Evolutionary conservation across 352 stramenopile genomes (phyloP).

Genomic region (Phytophthora quininea): DNA sequence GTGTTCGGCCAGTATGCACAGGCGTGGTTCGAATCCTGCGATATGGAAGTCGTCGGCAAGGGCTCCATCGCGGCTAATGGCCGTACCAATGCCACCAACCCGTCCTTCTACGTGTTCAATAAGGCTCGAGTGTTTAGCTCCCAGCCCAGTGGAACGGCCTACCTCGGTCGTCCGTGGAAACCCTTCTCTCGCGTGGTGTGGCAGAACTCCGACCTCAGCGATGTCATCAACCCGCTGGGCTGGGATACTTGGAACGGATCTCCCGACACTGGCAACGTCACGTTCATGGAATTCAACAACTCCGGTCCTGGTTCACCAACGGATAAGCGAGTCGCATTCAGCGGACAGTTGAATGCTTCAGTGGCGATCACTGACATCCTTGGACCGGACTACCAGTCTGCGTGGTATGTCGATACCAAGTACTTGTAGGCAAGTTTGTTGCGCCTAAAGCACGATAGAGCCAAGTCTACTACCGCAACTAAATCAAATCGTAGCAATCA

Average conservation of each 20-base stretch:
- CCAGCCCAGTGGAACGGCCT: slow-evolving; percentile 5
- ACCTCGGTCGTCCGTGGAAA: slow-evolving; percentile 20
- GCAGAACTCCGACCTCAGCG: slow-evolving; percentile 19
- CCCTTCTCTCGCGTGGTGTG: slow-evolving; percentile 22
- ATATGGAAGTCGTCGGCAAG: slow-evolving; percentile 19
- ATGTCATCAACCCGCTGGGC: slow-evolving; percentile 22
- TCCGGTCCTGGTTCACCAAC: slow-evolving; percentile 8
- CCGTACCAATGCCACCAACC: slow-evolving; percentile 21
- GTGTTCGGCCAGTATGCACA: slow-evolving; percentile 20
- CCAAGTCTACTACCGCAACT: background rate
- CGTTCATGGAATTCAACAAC: slow-evolving; percentile 29
- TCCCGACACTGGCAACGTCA: slow-evolving; percentile 22
- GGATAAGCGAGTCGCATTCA: slow-evolving; percentile 21
- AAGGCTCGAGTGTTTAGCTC: slow-evolving; percentile 19
- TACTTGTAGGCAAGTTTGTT: slow-evolving; percentile 15
- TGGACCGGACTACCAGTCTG: slow-evolving; percentile 15
- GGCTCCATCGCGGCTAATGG: slow-evolving; percentile 20
- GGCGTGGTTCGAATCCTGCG: slow-evolving; percentile 29
- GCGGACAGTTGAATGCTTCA: slow-evolving; percentile 7
- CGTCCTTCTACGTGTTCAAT: slow-evolving; percentile 29
- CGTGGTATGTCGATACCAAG: slow-evolving; percentile 23
- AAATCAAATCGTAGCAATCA: background rate
- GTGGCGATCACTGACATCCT: slow-evolving; percentile 27
- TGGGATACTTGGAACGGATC: slow-evolving; percentile 20
- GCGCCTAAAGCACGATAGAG: too few species aligned